Evolutionary conservation across 2,329 filamentous ascomycete species (phyloP).

Genomic region (Fusarium sacchari): DNA sequence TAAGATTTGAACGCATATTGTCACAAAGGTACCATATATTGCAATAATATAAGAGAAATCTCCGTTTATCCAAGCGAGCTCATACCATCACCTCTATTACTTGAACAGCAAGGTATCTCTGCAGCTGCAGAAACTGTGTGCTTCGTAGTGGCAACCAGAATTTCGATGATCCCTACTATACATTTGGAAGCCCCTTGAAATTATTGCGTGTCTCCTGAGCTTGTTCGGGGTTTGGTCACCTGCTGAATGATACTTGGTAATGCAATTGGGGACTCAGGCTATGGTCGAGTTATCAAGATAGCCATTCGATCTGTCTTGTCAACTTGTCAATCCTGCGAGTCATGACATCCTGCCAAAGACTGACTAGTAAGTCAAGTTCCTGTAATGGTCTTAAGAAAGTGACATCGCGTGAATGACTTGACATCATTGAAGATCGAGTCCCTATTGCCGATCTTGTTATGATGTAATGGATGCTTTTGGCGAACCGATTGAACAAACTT

Average conservation of each 20-base stretch:
- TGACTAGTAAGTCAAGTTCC: background rate
- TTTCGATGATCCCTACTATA: background rate
- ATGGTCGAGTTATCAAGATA: background rate
- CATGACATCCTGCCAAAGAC: background rate
- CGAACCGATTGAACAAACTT: constrained; percentile 10
- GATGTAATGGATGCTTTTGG: constrained; percentile 26
- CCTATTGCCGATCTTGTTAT: constrained; percentile 5
- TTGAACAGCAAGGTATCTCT: background rate
- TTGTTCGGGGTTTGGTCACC: background rate
- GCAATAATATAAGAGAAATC: background rate
- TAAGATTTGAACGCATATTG: background rate
- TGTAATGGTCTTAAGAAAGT: background rate
- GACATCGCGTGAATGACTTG: background rate
- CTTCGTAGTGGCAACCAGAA: background rate
- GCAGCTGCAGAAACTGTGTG: background rate
- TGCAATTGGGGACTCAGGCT: background rate
- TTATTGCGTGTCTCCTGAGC: no score
- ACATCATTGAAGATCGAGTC: constrained; percentile 12
- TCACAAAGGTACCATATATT: background rate
- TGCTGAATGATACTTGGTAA: background rate
- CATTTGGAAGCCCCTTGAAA: background rate
- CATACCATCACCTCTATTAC: background rate
- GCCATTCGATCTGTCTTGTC: background rate
- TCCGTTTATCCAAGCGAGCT: background rate
- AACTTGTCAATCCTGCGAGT: constrained; percentile 6